phyloP scores from a whole-genome alignment of 1,284 basidiomycete species.

The Ustilago esculenta region DNA sequence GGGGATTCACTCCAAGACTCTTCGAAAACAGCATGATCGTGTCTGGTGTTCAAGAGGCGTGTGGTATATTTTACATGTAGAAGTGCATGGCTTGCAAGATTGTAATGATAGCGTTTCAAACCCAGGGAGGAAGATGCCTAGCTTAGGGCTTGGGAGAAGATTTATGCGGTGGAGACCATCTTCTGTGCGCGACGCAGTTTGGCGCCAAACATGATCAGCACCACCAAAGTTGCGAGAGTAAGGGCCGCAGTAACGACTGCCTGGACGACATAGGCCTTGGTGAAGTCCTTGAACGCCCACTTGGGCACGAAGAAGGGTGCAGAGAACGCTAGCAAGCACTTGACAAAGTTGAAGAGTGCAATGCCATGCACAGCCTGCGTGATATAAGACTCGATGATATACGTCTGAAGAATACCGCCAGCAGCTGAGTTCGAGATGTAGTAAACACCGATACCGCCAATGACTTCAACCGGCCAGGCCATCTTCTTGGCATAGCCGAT shows the following conservation, averaged over 20 bases:
- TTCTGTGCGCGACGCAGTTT: slow-evolving; percentile 38
- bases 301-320: slow-evolving; percentile 66
- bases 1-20: no score
- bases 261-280: slow-evolving; percentile 57
- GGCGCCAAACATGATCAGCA: slow-evolving; percentile 51
- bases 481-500: slow-evolving; percentile 56
- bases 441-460: slow-evolving; percentile 66
- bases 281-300: slow-evolving; percentile 61
- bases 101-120: not conserved
- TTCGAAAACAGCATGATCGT: no score
- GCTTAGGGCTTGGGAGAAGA: no score
- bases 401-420: slow-evolving; percentile 47
- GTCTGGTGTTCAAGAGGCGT: not conserved
- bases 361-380: slow-evolving; percentile 63
- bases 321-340: slow-evolving; percentile 67
- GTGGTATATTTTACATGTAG: slow-evolving; percentile 2
- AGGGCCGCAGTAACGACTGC: slow-evolving; percentile 59
- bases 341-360: slow-evolving; percentile 68
- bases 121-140: no score
- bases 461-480: slow-evolving; percentile 65
- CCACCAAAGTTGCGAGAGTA: slow-evolving; percentile 42
- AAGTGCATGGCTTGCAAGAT: not conserved
- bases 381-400: slow-evolving; percentile 67
- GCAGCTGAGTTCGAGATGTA: slow-evolving; percentile 48
- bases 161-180: slow-evolving; percentile 37